These are phyloP conservation scores for Aschersonia sp. DNA, from an alignment of 2,329 filamentous ascomycete genomes.

Conservation along the genomic window DNA sequence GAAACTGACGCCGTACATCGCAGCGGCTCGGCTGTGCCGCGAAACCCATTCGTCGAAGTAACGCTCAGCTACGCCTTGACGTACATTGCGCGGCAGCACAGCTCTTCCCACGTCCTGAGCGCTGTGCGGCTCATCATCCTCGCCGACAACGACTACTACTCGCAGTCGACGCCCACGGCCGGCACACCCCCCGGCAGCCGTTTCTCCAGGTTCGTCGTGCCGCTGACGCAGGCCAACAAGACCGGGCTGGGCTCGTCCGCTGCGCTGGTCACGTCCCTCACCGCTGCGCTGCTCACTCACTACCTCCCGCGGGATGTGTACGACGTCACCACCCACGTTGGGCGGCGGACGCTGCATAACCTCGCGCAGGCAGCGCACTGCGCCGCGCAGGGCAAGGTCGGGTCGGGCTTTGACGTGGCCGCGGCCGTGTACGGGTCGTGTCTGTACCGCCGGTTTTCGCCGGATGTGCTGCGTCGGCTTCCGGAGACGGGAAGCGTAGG, in stretches of 20 bases:
- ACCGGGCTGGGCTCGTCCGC: slow-evolving; percentile 92
- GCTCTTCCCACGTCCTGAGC: slow-evolving; percentile 36
- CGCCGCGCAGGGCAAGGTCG: slow-evolving; percentile 91
- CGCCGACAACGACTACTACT: slow-evolving; percentile 96
- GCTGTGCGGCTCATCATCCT: slow-evolving; percentile 72
- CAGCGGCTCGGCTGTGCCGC: slow-evolving; percentile 29
- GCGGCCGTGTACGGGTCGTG: slow-evolving; percentile 87
- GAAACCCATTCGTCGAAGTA: slow-evolving; percentile 85
- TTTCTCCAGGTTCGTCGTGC: slow-evolving; percentile 68
- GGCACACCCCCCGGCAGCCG: slow-evolving; percentile 20
- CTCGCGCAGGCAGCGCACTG: slow-evolving; percentile 89
- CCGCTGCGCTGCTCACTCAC: slow-evolving; percentile 61
- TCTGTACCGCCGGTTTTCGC: slow-evolving; percentile 84
- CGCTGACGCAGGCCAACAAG: slow-evolving; percentile 72
- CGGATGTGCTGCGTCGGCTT: slow-evolving; percentile 51
- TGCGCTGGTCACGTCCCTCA: slow-evolving; percentile 80
- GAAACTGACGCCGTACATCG: no score
- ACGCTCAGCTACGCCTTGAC: slow-evolving; percentile 77
- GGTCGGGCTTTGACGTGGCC: slow-evolving; percentile 90
- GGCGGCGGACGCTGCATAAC: slow-evolving; percentile 64
- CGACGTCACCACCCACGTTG: slow-evolving; percentile 37
- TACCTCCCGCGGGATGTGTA: slow-evolving; percentile 49
- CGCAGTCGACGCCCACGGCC: slow-evolving; percentile 29
- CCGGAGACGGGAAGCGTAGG: slow-evolving; percentile 50
- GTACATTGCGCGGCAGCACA: slow-evolving; percentile 44